Percentiles rank a stretch among this genome's conserved stretches.
Conservation (phyloP, 75 land plant species). For the Picea sitchensis region DNA sequence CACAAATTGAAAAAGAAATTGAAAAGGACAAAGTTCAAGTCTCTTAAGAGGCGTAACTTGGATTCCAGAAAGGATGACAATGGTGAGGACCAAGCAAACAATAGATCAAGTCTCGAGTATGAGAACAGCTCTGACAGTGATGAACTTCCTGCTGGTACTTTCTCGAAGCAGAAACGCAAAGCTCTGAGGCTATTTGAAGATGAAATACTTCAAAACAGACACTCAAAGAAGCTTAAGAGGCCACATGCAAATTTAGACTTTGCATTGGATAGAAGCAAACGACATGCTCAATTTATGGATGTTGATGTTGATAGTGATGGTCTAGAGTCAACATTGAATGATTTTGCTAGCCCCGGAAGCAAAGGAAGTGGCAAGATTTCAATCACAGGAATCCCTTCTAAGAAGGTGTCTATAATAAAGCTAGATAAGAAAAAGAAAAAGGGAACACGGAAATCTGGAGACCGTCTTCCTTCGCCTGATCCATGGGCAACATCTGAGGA, state of each 20-base stretch:
- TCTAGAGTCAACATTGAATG: background rate
- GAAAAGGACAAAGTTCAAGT: conserved; percentile 86
- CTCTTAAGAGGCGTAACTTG: conserved; percentile 63
- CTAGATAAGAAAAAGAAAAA: conserved; percentile 84
- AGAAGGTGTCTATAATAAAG: conserved; percentile 71
- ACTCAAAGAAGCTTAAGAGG: conserved; percentile 69
- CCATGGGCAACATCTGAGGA: conserved; percentile 86
- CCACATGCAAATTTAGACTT: background rate
- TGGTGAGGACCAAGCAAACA: conserved; percentile 31
- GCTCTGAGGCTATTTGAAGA: conserved; percentile 38
- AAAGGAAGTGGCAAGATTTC: conserved; percentile 64
- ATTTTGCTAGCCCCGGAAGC: conserved; percentile 33
- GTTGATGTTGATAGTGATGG: conserved; percentile 21
- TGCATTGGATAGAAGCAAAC: conserved; percentile 8
- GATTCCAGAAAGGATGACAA: conserved; percentile 33
- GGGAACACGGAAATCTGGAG: conserved; percentile 60
- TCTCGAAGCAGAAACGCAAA: conserved; percentile 63
- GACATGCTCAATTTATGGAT: conserved; percentile 17
- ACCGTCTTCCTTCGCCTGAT: conserved; percentile 70
- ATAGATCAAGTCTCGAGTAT: conserved; percentile 33
- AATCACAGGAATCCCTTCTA: conserved; percentile 57
- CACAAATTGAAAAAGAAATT: conserved; percentile 63
- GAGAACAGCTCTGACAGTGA: conserved; percentile 18
- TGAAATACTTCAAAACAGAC: conserved; percentile 34
- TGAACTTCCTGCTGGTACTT: conserved; percentile 11